Conservation (phyloP, 2,329 filamentous ascomycete genomes). For the Hawksworthiomyces lignivorus region DNA sequence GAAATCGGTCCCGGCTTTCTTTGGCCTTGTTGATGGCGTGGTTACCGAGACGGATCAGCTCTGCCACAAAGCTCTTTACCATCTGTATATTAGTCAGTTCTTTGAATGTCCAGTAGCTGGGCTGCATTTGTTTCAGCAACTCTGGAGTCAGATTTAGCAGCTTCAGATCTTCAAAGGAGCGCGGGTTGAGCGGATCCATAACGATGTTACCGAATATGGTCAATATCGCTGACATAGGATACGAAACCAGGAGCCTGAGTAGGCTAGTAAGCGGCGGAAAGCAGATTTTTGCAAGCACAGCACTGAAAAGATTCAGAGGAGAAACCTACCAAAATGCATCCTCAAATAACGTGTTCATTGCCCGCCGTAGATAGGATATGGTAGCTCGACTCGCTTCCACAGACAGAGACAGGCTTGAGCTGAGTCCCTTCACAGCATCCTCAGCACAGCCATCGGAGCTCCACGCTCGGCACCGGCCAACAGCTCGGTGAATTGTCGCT, state of each 20-base stretch:
- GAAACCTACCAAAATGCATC: constrained; percentile 42
- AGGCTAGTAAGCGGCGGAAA: background rate
- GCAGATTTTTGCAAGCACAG: too few relatives aligned
- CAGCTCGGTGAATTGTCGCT: constrained; percentile 47
- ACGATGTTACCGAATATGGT: constrained; percentile 49
- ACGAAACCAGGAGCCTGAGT: constrained; percentile 46
- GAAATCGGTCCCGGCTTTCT: too few relatives aligned
- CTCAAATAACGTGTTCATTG: constrained; percentile 32
- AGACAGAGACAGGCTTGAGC: constrained; percentile 43
- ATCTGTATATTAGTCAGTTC: constrained; percentile 11
- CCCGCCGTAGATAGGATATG: constrained; percentile 37
- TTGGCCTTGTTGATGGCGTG: constrained; percentile 11
- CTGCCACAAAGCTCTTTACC: constrained; percentile 13
- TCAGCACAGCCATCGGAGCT: constrained; percentile 19
- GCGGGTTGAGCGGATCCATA: constrained; percentile 34
- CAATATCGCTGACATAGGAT: constrained; percentile 46
- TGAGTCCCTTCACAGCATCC: constrained; percentile 22
- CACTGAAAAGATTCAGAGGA: too few relatives aligned
- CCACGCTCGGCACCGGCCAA: constrained; percentile 40
- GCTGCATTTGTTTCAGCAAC: constrained; percentile 33
- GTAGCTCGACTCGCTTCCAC: constrained; percentile 50
- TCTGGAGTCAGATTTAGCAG: constrained; percentile 34
- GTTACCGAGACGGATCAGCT: constrained; percentile 12
- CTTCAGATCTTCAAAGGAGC: constrained; percentile 36
- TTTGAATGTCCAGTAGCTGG: constrained; percentile 2